Evolutionary conservation across 495 filamentous ascomycete genomes (phyloP).

Genomic region (Neurospora sp.): DNA sequence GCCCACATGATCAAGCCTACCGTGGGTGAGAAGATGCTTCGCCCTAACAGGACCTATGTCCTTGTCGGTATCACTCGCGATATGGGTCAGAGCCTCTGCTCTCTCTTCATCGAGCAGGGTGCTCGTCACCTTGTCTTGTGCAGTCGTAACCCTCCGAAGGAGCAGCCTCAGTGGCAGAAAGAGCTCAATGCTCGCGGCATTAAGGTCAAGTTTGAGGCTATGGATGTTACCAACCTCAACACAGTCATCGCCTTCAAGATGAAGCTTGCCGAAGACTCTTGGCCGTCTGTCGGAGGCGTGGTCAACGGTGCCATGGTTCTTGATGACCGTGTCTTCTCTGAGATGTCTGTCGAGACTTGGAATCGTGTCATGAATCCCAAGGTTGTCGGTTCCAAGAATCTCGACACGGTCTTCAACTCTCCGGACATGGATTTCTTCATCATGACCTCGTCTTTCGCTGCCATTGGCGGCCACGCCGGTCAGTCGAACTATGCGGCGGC

Average conservation of each 20-base stretch:
- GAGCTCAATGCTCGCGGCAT: slow-evolving; percentile 25
- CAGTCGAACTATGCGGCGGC: slow-evolving; percentile 49
- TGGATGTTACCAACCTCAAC: slow-evolving; percentile 25
- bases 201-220: slow-evolving; percentile 20
- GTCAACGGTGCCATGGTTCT: slow-evolving; percentile 48
- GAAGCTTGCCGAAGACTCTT: slow-evolving; percentile 14
- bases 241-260: slow-evolving; percentile 21
- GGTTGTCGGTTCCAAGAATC: slow-evolving; percentile 31
- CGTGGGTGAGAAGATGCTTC: slow-evolving; percentile 16
- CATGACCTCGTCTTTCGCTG: slow-evolving; percentile 39
- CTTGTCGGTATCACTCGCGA: slow-evolving; percentile 49
- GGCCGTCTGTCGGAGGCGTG: slow-evolving; percentile 35
- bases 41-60: slow-evolving; percentile 42
- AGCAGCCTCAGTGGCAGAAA: slow-evolving; percentile 29
- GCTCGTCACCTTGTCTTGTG: slow-evolving; percentile 45
- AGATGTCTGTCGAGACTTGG: slow-evolving; percentile 35
- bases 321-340: slow-evolving; percentile 35
- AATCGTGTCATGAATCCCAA: slow-evolving; percentile 35
- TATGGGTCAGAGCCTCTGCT: slow-evolving; percentile 48
- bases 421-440: slow-evolving; percentile 37
- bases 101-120: slow-evolving; percentile 45
- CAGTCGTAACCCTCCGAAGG: slow-evolving; percentile 41
- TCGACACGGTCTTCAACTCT: slow-evolving; percentile 24
- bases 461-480: slow-evolving; percentile 34
- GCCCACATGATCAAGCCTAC: slow-evolving; percentile 10